phyloP scores from a whole-genome alignment of 2,329 filamentous ascomycete genomes.

The Trichoderma aggressivum region DNA sequence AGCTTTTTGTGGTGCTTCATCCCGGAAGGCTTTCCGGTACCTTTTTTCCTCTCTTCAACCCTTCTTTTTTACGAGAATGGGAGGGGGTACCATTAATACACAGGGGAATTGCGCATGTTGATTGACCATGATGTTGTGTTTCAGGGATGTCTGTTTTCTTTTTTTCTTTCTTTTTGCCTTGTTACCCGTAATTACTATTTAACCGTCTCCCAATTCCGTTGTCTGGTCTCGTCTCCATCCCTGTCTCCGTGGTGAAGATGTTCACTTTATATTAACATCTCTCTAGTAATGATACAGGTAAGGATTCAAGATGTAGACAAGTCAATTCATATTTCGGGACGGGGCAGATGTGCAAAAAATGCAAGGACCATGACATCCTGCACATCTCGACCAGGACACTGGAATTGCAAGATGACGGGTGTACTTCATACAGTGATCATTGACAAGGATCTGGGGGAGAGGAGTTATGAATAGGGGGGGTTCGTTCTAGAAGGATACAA shows the following conservation, averaged over 20 bases:
- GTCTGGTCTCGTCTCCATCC: background rate
- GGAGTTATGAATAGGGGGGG: background rate
- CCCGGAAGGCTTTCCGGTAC: conserved; percentile 14
- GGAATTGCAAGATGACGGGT: background rate
- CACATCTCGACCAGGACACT: background rate
- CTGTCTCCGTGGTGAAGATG: background rate
- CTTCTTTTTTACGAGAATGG: conserved; percentile 16
- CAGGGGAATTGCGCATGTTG: background rate
- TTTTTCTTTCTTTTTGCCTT: background rate
- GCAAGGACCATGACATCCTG: background rate
- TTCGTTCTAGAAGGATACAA: background rate
- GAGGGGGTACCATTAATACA: conserved; percentile 23
- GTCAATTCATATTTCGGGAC: background rate
- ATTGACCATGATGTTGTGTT: background rate
- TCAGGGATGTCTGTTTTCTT: background rate
- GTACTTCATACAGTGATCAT: background rate
- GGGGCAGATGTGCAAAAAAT: background rate
- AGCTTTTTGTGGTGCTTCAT: conserved; percentile 13
- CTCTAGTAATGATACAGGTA: background rate
- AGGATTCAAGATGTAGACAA: background rate
- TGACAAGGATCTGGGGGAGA: background rate
- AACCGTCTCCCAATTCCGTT: background rate
- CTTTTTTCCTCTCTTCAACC: conserved; percentile 6
- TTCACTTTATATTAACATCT: background rate
- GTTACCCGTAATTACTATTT: background rate